Base-by-base conservation (phyloP, 2,329 filamentous ascomycete genomes). In the Tolypocladium amazonense region DNA sequence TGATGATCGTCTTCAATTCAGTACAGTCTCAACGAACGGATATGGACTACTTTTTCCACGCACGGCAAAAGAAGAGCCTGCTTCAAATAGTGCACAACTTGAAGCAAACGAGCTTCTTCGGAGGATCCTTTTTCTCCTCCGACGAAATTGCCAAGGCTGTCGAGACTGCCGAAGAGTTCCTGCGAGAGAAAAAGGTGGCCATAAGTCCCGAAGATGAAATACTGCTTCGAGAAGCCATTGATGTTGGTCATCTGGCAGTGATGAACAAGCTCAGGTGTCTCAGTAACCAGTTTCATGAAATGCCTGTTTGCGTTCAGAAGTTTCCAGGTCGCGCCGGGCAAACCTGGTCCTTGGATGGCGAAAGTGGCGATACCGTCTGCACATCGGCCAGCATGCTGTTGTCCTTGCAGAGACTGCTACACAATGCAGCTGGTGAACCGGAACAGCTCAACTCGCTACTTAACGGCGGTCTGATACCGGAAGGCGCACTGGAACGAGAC, bases 41-140 rank as follows among this genome's bases (percentile, higher is more conserved):
- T 66, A 79, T 83, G 59, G 92, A 97, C 70, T 97, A 96, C 69
- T 88, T 97, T 63, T 97, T 97, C 66, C 89, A 96, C 66, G 82
- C 84, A 0, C 85, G 81, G 15, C 92, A 92, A 66, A 77, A 82
- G 37, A 87, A 85, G 62, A 80, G 81, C 45, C 76, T 96, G 15
- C 75, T 86, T 33, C 78, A 84, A 58, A 76, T 96, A 2, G 87
- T 96, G 5, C 81, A 81, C 59, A 96, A 97, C 67, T 72, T 96
- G 53, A 84, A 90, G 23, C 88, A 94, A 68, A 87, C 90, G 8
- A 90, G 89, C 56, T 96, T 96, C 68, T 95, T 93, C 71, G 86
- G 84, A 14, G 92, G 90, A 74, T 88, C 88, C 0, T 92, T 92
- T 56, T 92, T 88, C 66, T 83, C 84, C 0, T 72, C 76, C 0